phyloP scores from a whole-genome alignment of 306 rosid genomes.

The Casuarina cunninghamiana region DNA sequence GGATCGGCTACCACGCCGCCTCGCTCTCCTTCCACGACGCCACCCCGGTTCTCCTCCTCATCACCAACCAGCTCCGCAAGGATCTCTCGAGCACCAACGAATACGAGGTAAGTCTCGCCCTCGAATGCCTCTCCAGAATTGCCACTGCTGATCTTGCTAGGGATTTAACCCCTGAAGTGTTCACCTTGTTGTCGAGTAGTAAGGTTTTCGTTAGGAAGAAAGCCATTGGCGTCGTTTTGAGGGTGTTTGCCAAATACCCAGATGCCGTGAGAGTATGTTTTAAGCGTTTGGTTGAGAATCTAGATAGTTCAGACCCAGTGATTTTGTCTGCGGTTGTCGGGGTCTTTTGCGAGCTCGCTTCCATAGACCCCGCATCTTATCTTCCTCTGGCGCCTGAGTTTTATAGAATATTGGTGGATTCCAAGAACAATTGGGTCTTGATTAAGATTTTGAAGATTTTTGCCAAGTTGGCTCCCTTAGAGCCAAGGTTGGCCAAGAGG shows the following conservation, averaged over 20 bases:
- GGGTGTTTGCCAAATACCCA: conserved; percentile 78
- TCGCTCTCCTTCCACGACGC: conserved; percentile 63
- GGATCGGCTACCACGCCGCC: conserved; percentile 78
- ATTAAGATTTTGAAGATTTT: conserved; percentile 85
- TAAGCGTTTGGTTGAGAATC: conserved; percentile 84
- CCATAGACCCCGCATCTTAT: conserved; percentile 67
- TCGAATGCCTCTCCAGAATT: conserved; percentile 63
- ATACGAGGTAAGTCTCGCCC: conserved; percentile 75
- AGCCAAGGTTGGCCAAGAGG: conserved; percentile 72
- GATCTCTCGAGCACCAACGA: conserved; percentile 62
- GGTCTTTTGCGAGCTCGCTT: conserved; percentile 79
- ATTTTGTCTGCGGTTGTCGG: conserved; percentile 69
- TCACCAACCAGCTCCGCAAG: conserved; percentile 92
- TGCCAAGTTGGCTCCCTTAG: conserved; percentile 69
- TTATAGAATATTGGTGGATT: conserved; percentile 66
- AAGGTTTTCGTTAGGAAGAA: conserved; percentile 68
- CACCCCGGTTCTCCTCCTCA: conserved; percentile 80
- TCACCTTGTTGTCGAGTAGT: conserved; percentile 55
- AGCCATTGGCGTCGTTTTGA: conserved; percentile 65
- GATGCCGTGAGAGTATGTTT: conserved; percentile 88
- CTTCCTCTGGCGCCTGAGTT: conserved; percentile 91
- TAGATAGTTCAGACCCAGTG: conserved; percentile 63
- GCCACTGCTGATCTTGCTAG: conserved; percentile 80
- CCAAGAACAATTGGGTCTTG: conserved; percentile 84
- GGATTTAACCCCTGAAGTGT: conserved; percentile 79